Evolutionary conservation across 2,329 filamentous ascomycete genomes (phyloP).

Genomic region (Calycina marina): DNA sequence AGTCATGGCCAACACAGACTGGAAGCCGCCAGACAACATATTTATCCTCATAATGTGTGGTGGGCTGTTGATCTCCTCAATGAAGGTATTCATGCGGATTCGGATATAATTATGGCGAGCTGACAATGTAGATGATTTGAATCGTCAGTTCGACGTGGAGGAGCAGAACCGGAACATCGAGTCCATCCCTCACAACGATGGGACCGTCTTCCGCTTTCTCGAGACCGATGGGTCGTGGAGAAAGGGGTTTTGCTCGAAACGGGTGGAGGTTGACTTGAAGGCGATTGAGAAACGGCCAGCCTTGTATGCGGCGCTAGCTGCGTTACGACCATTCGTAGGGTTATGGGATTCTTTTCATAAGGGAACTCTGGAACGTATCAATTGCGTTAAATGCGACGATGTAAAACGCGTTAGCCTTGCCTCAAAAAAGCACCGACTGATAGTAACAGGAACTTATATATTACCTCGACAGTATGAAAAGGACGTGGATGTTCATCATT

Average conservation of each 20-base stretch:
- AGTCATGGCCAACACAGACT: conserved; percentile 7
- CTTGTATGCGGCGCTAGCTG: conserved; percentile 3
- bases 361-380: conserved; percentile 3
- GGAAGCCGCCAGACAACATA: conserved; percentile 6
- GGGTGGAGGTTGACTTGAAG: conserved; percentile 2
- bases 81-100: conserved; percentile 2
- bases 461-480: conserved; percentile 5
- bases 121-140: conserved; percentile 2
- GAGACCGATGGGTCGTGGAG: conserved; percentile 1
- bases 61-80: conserved; percentile 6
- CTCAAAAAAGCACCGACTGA: conserved; percentile 3
- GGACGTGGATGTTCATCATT: conserved; percentile 3
- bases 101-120: conserved; percentile 1
- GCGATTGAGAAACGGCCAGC: conserved; percentile 4
- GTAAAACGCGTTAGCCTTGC: conserved; percentile 4
- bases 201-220: conserved; percentile 2
- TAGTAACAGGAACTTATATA: conserved; percentile 5
- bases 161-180: conserved; percentile 2
- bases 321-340: conserved; percentile 4
- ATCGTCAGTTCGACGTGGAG: conserved; percentile 1
- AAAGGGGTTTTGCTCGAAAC: conserved; percentile 1
- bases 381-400: conserved; percentile 4
- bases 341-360: conserved; percentile 5
- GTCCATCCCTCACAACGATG: conserved; percentile 1
- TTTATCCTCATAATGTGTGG: conserved; percentile 8